phyloP scores from a whole-genome alignment of 305 asterid species.

The Fraxinus dipetala region DNA sequence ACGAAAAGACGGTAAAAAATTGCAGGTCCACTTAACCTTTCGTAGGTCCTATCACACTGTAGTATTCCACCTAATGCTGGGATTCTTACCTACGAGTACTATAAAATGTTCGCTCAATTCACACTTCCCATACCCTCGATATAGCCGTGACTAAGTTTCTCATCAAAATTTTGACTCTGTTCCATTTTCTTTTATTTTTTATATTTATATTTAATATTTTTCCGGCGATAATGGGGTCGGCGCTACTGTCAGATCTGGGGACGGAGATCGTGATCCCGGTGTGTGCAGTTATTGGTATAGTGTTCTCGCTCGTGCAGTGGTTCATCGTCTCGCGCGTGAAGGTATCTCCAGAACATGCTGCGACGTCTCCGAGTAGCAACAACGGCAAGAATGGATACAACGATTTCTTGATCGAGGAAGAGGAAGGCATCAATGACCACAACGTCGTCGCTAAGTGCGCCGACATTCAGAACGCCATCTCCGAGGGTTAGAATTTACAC shows the following conservation, averaged over 20 bases:
- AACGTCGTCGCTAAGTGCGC: constrained; percentile 72
- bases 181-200: background rate
- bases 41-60: constrained; percentile 8
- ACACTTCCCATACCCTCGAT: constrained; percentile 26
- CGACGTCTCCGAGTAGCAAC: constrained; percentile 23
- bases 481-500: constrained; percentile 62
- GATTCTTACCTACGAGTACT: constrained; percentile 8
- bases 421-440: constrained; percentile 50
- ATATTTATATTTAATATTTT: background rate
- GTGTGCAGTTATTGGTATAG: constrained; percentile 69
- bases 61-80: background rate
- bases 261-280: constrained; percentile 75
- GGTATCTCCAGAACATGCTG: constrained; percentile 47
- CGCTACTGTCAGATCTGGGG: constrained; percentile 63
- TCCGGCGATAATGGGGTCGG: constrained; percentile 43
- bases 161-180: background rate
- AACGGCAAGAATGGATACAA: constrained; percentile 52
- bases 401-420: constrained; percentile 56
- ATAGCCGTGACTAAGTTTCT: constrained; percentile 18
- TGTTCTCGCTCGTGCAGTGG: constrained; percentile 82
- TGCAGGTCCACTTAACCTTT: constrained; percentile 13
- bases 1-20: background rate
- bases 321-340: constrained; percentile 59
- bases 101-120: constrained; percentile 27
- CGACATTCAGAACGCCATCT: constrained; percentile 80